A percentile compares a stretch with the other conserved stretches of the same genome.
phyloP scores from a whole-genome alignment of 2,329 filamentous ascomycete species.

The Fulvia fulva region DNA sequence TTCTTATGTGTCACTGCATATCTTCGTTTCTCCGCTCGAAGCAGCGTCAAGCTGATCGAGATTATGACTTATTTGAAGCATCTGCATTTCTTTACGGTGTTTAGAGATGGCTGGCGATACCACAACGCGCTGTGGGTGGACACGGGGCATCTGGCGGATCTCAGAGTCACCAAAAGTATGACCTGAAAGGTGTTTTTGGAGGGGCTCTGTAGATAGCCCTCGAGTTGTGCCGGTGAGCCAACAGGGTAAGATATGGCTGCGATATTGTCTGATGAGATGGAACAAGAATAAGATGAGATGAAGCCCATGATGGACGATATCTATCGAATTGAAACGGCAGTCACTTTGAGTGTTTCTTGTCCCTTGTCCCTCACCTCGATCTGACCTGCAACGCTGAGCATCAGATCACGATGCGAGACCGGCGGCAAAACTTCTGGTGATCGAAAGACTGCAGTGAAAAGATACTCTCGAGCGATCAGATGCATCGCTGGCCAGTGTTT shows the following conservation, averaged over 20 bases:
- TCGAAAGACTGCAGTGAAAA: too few species aligned
- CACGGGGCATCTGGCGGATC: not conserved
- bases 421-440: too few species aligned
- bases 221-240: not conserved
- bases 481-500: too few species aligned
- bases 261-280: not conserved
- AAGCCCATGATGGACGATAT: not conserved
- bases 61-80: not conserved
- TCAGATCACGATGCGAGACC: too few species aligned
- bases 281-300: not conserved
- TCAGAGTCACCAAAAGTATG: not conserved
- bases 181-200: not conserved
- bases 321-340: not conserved
- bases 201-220: not conserved
- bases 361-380: not conserved
- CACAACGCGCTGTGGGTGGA: not conserved
- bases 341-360: not conserved
- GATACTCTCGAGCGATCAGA: too few species aligned
- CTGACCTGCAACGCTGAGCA: not conserved
- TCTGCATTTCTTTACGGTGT: not conserved
- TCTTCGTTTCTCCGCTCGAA: not conserved
- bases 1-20: not conserved
- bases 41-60: not conserved
- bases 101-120: not conserved
- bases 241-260: not conserved